Base-by-base conservation (phyloP, 2,329 filamentous ascomycete genomes). In the Lasiodiplodia sp. region DNA sequence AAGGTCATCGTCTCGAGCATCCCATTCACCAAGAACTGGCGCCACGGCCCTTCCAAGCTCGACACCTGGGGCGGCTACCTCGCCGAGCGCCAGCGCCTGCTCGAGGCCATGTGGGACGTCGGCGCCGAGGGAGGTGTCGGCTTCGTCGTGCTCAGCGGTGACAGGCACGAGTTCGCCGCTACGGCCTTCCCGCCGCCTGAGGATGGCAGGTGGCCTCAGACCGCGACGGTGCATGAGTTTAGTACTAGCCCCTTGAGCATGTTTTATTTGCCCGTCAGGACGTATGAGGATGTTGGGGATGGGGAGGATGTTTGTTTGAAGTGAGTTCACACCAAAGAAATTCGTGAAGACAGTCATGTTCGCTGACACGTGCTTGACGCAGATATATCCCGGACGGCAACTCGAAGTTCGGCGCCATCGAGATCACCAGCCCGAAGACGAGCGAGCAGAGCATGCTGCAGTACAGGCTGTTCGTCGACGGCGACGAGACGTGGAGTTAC, bases 11-110 rank as follows among this genome's bases (percentile, higher is more conserved):
- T 94, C 21, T 94, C 92, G 49, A 94, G 92, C 21, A 92, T 98
- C 5, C 96, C 96, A 0, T 97, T 99, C 78, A 98, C 96, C 7
- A 97, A 97, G 82, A 99, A 99, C 79, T 99, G 96, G 95, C 91
- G 89, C 28, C 88, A 97, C 71, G 95, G 96, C 71, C 89, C 89
- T 2, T 86, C 90, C 70, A 57, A 63, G n/a, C 37, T 64, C 10
- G 96, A 99, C 77, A 98, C 96, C 0, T 99, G 96, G 96, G 93
- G 93, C 57, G 95, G 95, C 0, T 97, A 97, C 79, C 85, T 97
- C 2, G 82, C 86, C 60, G 96, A 99, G 82, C 90, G 96, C 18
- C 87, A 86, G 66, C 85, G 84, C 67, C 87, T 98, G 31, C 89
- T 99, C 16, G 91, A 97, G 78, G 92, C 93, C 2, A 97, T 97